Percentiles rank a stretch among this genome's conserved stretches.
These are phyloP conservation scores for Adansonia gregorii DNA, from an alignment of 441 rosid genomes.

Conservation along the genomic window DNA sequence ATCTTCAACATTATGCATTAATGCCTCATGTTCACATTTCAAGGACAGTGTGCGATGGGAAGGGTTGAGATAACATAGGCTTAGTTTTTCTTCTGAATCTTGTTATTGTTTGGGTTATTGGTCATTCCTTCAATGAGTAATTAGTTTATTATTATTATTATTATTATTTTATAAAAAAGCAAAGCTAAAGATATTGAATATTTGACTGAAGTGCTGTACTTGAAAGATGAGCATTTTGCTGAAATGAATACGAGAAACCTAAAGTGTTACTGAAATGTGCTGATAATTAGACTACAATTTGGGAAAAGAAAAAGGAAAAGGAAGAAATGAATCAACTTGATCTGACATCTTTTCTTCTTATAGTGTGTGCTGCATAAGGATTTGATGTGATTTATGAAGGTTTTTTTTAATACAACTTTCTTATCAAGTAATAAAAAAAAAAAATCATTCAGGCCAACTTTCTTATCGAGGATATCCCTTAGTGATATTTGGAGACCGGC, in stretches of 20 bases:
- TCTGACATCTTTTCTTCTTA: conserved; percentile 20
- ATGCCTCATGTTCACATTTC: conserved; percentile 4
- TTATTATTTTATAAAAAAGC: too few species aligned
- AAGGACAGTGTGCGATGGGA: conserved; percentile 12
- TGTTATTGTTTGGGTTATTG: conserved; percentile 9
- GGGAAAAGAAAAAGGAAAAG: conserved; percentile 13
- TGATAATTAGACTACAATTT: conserved; percentile 17
- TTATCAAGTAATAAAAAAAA: conserved; percentile 27
- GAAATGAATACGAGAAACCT: conserved; percentile 17
- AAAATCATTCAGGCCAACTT: conserved; percentile 63
- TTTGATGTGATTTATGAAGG: conserved; percentile 22
- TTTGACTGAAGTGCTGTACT: conserved; percentile 6
- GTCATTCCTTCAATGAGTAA: not conserved
- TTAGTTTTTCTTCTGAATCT: not conserved
- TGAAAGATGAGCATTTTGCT: not conserved
- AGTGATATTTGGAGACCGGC: conserved; percentile 97
- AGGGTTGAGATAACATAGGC: conserved; percentile 1
- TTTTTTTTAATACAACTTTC: conserved; percentile 15
- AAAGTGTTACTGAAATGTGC: conserved; percentile 6
- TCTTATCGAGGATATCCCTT: conserved; percentile 89
- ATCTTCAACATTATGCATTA: conserved; percentile 8
- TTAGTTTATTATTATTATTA: too few species aligned
- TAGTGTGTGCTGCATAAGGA: not conserved
- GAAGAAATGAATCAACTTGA: conserved; percentile 8
- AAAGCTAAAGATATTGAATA: not conserved